Conservation (phyloP, 1,139 yeast genomes). For the Blastobotrys indianensis region DNA sequence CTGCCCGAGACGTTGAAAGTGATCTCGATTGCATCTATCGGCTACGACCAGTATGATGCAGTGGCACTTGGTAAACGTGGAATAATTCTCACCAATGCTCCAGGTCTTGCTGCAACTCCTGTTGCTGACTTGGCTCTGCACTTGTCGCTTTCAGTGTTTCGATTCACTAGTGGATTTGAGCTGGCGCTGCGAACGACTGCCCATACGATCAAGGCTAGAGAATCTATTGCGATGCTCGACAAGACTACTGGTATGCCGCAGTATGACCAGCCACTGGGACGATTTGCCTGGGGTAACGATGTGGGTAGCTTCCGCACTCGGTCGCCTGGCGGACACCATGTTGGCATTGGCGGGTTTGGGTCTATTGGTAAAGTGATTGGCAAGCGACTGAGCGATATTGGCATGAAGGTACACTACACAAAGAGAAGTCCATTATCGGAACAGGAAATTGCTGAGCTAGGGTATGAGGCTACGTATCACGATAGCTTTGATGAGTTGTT, state of each 20-base stretch:
- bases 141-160: constrained; percentile 54
- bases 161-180: constrained; percentile 53
- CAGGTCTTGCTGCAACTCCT: constrained; percentile 49
- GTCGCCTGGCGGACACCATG: constrained; percentile 52
- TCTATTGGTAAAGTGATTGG: constrained; percentile 67
- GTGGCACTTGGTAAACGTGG: constrained; percentile 38
- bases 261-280: constrained; percentile 30
- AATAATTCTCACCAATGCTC: constrained; percentile 56
- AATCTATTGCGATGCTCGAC: constrained; percentile 21
- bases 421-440: constrained; percentile 47
- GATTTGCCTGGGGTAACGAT: constrained; percentile 16
- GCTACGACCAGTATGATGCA: constrained; percentile 57
- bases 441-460: constrained; percentile 29
- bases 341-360: constrained; percentile 73
- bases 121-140: constrained; percentile 75
- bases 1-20: constrained; percentile 52
- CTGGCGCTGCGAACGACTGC: constrained; percentile 36
- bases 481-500: constrained; percentile 37
- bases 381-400: constrained; percentile 48
- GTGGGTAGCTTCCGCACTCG: constrained; percentile 13
- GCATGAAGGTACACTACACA: constrained; percentile 62
- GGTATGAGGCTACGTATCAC: constrained; percentile 44
- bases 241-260: constrained; percentile 28
- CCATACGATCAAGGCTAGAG: constrained; percentile 43
- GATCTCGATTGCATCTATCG: constrained; percentile 65